Conservation (phyloP, 1,284 basidiomycete genomes). For the Apiotrichum brassicae region DNA sequence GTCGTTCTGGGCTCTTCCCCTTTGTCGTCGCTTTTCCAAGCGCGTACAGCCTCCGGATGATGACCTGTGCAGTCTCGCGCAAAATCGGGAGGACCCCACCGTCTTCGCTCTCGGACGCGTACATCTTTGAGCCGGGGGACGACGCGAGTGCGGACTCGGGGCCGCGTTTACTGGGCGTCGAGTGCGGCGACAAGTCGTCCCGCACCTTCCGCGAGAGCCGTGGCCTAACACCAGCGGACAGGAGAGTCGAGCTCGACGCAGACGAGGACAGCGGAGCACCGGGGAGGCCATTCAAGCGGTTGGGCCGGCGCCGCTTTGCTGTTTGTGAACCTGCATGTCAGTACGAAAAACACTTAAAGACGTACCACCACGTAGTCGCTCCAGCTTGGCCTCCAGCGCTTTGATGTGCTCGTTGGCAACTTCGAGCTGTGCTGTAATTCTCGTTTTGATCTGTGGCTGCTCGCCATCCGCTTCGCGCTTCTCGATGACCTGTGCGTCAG, state of each 20-base stretch:
- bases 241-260: conserved; percentile 16
- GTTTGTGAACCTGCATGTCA: conserved; percentile 24
- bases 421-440: conserved; percentile 45
- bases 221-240: conserved; percentile 27
- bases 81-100: conserved; percentile 19
- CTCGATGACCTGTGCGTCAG: conserved; percentile 35
- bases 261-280: conserved; percentile 10
- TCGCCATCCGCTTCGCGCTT: conserved; percentile 29
- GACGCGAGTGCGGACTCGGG: conserved; percentile 7
- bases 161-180: conserved; percentile 16
- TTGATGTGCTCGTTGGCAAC: conserved; percentile 41
- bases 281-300: not conserved
- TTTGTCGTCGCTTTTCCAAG: conserved; percentile 14
- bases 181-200: conserved; percentile 10
- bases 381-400: conserved; percentile 34
- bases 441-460: conserved; percentile 35
- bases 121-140: not conserved
- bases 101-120: conserved; percentile 3
- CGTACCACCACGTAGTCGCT: conserved; percentile 25
- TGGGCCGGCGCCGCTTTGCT: not conserved
- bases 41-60: conserved; percentile 19
- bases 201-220: conserved; percentile 25
- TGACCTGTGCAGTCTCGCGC: conserved; percentile 19
- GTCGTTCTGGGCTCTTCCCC: conserved; percentile 21
- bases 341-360: not conserved